Percentiles rank a stretch among this genome's conserved stretches.
Conservation (phyloP, 768 basidiomycete species). For the Favolaschia claudopus region DNA sequence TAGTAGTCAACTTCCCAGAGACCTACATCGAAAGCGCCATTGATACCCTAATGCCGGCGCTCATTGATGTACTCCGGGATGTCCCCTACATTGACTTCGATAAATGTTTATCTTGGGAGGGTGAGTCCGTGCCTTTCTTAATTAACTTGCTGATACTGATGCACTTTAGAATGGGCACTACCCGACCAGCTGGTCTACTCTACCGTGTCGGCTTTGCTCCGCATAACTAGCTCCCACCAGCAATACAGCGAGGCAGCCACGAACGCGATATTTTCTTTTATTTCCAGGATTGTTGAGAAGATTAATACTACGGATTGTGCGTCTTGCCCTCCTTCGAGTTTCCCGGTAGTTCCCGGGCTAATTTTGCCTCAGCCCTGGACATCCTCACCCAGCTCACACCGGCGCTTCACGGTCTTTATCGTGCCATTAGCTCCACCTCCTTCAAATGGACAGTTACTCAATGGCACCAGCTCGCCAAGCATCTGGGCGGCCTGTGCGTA, state of each 20-base stretch:
- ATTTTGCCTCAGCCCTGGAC: conserved; percentile 59
- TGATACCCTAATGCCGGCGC: conserved; percentile 60
- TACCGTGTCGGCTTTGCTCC: conserved; percentile 77
- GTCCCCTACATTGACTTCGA: conserved; percentile 83
- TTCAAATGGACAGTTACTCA: conserved; percentile 76
- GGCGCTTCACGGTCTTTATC: conserved; percentile 85
- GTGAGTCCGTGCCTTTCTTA: conserved; percentile 45
- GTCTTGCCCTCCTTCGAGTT: conserved; percentile 30
- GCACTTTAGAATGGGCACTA: conserved; percentile 78
- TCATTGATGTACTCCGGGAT: conserved; percentile 74
- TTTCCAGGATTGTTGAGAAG: conserved; percentile 60
- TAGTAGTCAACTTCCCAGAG: conserved; percentile 70
- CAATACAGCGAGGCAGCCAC: conserved; percentile 59
- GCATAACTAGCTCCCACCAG: conserved; percentile 62
- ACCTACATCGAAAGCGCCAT: conserved; percentile 58
- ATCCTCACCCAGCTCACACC: conserved; percentile 81
- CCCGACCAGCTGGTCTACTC: conserved; percentile 87
- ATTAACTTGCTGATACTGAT: neutral
- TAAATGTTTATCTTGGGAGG: conserved; percentile 79
- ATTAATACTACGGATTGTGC: conserved; percentile 63
- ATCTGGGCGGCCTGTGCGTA: conserved; percentile 68
- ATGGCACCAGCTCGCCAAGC: conserved; percentile 64
- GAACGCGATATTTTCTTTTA: conserved; percentile 67
- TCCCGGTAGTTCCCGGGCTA: neutral
- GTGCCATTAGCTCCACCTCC: conserved; percentile 81